Conservation (phyloP, 805 yeast species). For the Saccharomycopsis fibuligera region DNA sequence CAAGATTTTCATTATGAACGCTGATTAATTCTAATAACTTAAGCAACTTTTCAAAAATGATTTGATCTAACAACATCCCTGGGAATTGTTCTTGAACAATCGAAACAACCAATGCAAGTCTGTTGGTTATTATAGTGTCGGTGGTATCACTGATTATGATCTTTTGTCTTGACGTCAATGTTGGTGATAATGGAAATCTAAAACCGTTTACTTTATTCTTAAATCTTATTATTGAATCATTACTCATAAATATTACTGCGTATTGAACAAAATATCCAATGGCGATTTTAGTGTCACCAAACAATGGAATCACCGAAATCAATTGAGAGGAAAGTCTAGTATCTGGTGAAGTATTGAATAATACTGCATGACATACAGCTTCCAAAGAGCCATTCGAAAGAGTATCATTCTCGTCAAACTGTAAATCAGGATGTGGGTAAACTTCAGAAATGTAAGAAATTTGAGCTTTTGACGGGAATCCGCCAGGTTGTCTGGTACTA, state of each 20-base stretch:
- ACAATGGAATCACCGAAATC: constrained; percentile 51
- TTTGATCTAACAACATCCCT: constrained; percentile 63
- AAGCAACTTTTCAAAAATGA: constrained; percentile 51
- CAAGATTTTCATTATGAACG: constrained; percentile 43
- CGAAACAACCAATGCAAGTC: constrained; percentile 48
- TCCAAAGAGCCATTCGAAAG: constrained; percentile 57
- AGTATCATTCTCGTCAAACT: constrained; percentile 41
- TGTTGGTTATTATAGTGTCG: constrained; percentile 38
- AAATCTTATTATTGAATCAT: constrained; percentile 5
- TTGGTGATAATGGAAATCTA: constrained; percentile 22
- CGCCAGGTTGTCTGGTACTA: constrained; percentile 3
- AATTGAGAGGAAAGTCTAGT: constrained; percentile 34
- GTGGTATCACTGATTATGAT: constrained; percentile 28
- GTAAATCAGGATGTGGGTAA: constrained; percentile 59
- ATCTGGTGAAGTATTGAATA: constrained; percentile 44
- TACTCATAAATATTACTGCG: constrained; percentile 29
- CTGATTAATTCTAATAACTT: constrained; percentile 43
- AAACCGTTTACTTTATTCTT: constrained; percentile 13
- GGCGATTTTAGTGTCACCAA: constrained; percentile 41
- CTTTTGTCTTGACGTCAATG: constrained; percentile 16
- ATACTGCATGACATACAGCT: constrained; percentile 67
- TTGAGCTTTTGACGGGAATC: constrained; percentile 3
- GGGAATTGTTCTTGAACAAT: constrained; percentile 54
- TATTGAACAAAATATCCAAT: constrained; percentile 40
- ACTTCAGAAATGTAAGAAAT: constrained; percentile 32